phyloP scores from a whole-genome alignment of 306 rosid species.

The Cyamopsis tetragonoloba region DNA sequence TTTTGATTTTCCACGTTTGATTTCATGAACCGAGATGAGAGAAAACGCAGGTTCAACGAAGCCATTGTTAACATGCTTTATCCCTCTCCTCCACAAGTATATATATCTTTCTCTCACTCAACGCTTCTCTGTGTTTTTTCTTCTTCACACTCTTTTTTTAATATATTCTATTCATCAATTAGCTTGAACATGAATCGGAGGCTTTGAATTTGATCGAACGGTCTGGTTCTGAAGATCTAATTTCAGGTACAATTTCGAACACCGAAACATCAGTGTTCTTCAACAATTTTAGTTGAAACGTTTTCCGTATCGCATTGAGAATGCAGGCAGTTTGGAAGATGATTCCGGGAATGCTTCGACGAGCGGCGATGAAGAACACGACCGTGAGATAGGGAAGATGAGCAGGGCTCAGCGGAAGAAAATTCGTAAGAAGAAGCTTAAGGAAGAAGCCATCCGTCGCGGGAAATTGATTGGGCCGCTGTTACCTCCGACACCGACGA shows the following conservation, averaged over 20 bases:
- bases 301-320: background rate
- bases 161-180: background rate
- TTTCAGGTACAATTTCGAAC: slow-evolving; percentile 33
- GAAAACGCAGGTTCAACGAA: slow-evolving; percentile 59
- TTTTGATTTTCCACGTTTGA: background rate
- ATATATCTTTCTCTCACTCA: background rate
- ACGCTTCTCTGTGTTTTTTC: background rate
- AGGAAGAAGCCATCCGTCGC: slow-evolving; percentile 50
- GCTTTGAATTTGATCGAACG: background rate
- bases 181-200: slow-evolving; percentile 1
- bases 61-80: slow-evolving; percentile 55
- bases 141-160: background rate
- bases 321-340: slow-evolving; percentile 17
- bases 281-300: background rate
- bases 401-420: slow-evolving; percentile 71
- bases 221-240: slow-evolving; percentile 15
- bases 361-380: slow-evolving; percentile 28
- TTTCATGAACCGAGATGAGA: slow-evolving; percentile 47
- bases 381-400: slow-evolving; percentile 31
- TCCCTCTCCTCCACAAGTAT: slow-evolving; percentile 43
- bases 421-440: slow-evolving; percentile 56
- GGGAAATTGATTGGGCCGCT: slow-evolving; percentile 59
- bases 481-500: slow-evolving; percentile 28
- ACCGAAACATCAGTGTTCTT: too few species aligned
- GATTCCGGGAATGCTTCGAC: slow-evolving; percentile 29